phyloP scores from a whole-genome alignment of 2,329 filamentous ascomycete genomes.

The Aureobasidium sp. region DNA sequence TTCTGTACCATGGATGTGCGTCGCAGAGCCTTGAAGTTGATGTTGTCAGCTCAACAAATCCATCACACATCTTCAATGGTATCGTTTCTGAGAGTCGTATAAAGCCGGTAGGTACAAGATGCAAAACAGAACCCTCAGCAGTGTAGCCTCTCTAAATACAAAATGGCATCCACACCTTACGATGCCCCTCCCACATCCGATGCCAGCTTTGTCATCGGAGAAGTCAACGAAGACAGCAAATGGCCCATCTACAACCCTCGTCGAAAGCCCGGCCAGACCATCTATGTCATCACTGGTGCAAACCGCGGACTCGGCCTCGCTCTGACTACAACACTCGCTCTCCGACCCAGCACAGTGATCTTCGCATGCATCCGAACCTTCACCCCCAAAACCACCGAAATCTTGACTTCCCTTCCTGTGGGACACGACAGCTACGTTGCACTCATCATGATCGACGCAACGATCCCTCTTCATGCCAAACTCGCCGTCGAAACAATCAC shows the following conservation, averaged over 20 bases:
- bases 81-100: not conserved
- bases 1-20: not conserved
- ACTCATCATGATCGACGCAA: conserved; percentile 39
- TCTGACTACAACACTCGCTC: conserved; percentile 11
- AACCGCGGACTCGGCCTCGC: conserved; percentile 14
- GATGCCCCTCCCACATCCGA: not conserved
- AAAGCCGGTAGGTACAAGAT: not conserved
- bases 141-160: not conserved
- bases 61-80: not conserved
- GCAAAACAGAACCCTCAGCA: not conserved
- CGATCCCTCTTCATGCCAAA: conserved; percentile 29
- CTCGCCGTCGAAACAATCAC: conserved; percentile 27
- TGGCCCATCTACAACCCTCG: not conserved
- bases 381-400: conserved; percentile 21
- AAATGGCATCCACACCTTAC: not conserved
- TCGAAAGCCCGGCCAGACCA: not conserved
- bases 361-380: conserved; percentile 35
- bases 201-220: not conserved
- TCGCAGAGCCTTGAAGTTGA: not conserved
- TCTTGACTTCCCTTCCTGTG: conserved; percentile 32
- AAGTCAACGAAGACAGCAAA: not conserved
- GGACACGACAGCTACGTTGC: conserved; percentile 33
- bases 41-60: not conserved
- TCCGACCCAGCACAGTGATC: conserved; percentile 13
- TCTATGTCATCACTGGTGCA: conserved; percentile 16